Percentiles rank a stretch among this genome's conserved stretches.
phyloP scores from a whole-genome alignment of 176 grass and related monocot genomes.

The Zizania latifolia region DNA sequence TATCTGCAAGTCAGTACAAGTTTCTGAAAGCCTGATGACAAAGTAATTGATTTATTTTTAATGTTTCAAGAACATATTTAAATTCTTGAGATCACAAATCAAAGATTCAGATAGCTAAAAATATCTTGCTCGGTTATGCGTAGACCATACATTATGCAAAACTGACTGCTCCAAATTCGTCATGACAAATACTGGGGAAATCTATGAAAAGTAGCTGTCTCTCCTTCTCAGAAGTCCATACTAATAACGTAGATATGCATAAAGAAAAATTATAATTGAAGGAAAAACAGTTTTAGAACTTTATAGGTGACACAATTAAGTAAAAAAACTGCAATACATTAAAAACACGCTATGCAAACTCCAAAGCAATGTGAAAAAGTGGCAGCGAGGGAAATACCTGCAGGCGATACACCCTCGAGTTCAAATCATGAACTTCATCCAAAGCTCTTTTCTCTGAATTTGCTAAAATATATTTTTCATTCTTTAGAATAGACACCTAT shows the following conservation, averaged over 20 bases:
- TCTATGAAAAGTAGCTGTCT: background rate
- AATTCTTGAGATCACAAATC: background rate
- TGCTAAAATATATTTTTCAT: slow-evolving; percentile 66
- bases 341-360: background rate
- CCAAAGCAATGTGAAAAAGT: background rate
- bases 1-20: background rate
- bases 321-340: slow-evolving; percentile 3
- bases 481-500: slow-evolving; percentile 76
- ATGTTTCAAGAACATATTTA: background rate
- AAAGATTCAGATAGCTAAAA: background rate
- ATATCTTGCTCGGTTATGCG: background rate
- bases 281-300: background rate
- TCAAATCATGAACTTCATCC: slow-evolving; percentile 65
- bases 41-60: background rate
- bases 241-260: background rate
- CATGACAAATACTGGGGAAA: background rate
- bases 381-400: slow-evolving; percentile 38
- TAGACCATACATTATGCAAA: background rate
- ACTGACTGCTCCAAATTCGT: background rate
- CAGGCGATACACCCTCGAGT: slow-evolving; percentile 71
- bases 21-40: background rate
- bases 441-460: slow-evolving; percentile 75
- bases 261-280: slow-evolving; percentile 5
- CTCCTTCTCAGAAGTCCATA: background rate
- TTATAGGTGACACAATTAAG: background rate